phyloP scores from a whole-genome alignment of 2,329 filamentous ascomycete genomes.

The Sporothrix globosa region DNA sequence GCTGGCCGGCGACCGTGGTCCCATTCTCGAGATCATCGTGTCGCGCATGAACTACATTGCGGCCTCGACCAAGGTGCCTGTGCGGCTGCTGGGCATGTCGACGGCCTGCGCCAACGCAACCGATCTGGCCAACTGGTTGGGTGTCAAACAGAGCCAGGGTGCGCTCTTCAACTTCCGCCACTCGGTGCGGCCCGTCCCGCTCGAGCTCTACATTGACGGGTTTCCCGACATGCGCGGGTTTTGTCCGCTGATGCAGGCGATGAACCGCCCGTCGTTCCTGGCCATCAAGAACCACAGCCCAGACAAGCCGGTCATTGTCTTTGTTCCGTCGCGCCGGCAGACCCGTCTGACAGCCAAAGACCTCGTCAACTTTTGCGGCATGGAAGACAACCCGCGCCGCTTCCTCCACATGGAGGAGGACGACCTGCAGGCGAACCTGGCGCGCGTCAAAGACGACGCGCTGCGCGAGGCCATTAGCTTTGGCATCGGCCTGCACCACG shows the following conservation, averaged over 20 bases:
- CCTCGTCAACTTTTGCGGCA: constrained; percentile 94
- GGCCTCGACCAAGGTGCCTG: constrained; percentile 84
- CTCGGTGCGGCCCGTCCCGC: constrained; percentile 90
- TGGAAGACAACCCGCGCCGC: constrained; percentile 94
- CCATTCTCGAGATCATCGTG: constrained; percentile 97
- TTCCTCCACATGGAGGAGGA: constrained; percentile 96
- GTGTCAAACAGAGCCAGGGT: constrained; percentile 71
- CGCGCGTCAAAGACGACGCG: constrained; percentile 88
- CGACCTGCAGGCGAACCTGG: constrained; percentile 84
- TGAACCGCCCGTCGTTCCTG: constrained; percentile 96
- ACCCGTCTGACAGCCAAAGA: constrained; percentile 95
- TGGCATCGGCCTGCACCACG: constrained; percentile 95
- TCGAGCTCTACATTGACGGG: constrained; percentile 96
- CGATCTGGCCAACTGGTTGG: constrained; percentile 94
- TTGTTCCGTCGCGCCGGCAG: constrained; percentile 92
- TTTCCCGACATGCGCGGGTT: constrained; percentile 95
- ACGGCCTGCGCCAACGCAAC: constrained; percentile 95
- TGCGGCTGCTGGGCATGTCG: constrained; percentile 96
- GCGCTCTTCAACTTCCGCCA: constrained; percentile 96
- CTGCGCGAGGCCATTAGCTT: constrained; percentile 94
- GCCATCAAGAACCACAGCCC: constrained; percentile 97
- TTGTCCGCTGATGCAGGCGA: constrained; percentile 97
- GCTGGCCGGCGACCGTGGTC: constrained; percentile 92
- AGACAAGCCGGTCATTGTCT: constrained; percentile 96
- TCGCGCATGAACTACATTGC: constrained; percentile 98